These are phyloP conservation scores for Phascolomyces articulosus DNA, from an alignment of 371 early-diverging fungal species.

Conservation along the genomic window DNA sequence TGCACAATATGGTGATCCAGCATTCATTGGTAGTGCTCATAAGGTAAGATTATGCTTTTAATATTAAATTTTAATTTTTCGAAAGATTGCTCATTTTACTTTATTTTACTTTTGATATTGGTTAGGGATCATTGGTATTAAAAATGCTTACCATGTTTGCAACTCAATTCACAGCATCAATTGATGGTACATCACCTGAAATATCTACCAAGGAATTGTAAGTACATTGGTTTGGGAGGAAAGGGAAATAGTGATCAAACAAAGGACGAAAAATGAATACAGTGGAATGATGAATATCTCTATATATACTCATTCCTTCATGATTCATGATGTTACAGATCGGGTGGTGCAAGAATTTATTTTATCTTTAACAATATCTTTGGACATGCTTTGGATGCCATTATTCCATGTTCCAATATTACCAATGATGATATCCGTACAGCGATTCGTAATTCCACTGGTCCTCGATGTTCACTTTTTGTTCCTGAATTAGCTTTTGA, in stretches of 20 bases:
- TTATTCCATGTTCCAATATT: constrained; percentile 79
- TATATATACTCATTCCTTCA: too few relatives aligned
- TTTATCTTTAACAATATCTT: constrained; percentile 91
- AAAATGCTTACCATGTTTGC: constrained; percentile 84
- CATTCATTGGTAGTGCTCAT: constrained; percentile 40
- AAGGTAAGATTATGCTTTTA: too few relatives aligned
- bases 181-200: constrained; percentile 84
- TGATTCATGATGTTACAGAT: constrained; percentile 23
- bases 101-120: neutral
- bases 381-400: constrained; percentile 77
- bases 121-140: constrained; percentile 71
- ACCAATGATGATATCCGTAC: constrained; percentile 86
- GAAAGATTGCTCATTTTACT: too few relatives aligned
- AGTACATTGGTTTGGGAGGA: too few relatives aligned
- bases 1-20: constrained; percentile 71
- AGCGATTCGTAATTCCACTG: constrained; percentile 90
- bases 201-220: constrained; percentile 90
- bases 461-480: constrained; percentile 85
- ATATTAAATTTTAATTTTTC: too few relatives aligned
- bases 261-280: neutral
- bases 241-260: too few relatives aligned
- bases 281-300: neutral
- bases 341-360: constrained; percentile 91
- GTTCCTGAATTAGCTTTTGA: constrained; percentile 93
- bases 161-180: constrained; percentile 78